Evolutionary conservation across 108 stramenopile genomes (phyloP).

Genomic region (Schizochytrium sp.): DNA sequence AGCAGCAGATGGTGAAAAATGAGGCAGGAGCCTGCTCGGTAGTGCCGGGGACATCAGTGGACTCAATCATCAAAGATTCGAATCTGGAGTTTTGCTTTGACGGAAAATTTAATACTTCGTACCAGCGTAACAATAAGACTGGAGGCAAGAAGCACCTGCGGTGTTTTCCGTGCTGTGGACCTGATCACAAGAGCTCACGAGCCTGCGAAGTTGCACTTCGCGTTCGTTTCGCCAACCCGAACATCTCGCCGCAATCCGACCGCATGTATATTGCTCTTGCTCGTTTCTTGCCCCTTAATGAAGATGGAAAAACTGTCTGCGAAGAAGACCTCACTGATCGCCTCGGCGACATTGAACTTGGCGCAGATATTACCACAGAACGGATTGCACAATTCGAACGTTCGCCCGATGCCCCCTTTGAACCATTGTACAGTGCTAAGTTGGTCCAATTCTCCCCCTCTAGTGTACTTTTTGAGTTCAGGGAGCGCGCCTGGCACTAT

Average conservation of each 20-base stretch:
- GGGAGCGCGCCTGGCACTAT: constrained; percentile 55
- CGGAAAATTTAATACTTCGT: background rate
- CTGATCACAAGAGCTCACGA: constrained; percentile 14
- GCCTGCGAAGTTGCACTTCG: constrained; percentile 9
- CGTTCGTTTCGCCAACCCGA: background rate
- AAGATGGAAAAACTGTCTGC: constrained; percentile 13
- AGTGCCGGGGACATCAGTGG: background rate
- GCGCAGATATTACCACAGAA: background rate
- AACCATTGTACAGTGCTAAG: constrained; percentile 31
- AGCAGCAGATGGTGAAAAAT: background rate
- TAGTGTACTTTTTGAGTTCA: constrained; percentile 1
- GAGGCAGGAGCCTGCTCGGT: background rate
- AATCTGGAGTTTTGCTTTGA: constrained; percentile 38
- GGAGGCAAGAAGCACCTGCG: constrained; percentile 57
- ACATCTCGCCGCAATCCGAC: background rate
- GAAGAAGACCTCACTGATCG: constrained; percentile 53
- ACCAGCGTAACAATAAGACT: constrained; percentile 56
- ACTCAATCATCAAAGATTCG: background rate
- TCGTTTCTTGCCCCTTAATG: constrained; percentile 23
- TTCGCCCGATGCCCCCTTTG: constrained; percentile 17
- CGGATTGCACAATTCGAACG: background rate
- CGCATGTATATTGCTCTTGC: constrained; percentile 17
- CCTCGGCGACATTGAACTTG: constrained; percentile 36
- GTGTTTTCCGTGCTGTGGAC: constrained; percentile 46
- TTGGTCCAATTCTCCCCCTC: constrained; percentile 1